These are phyloP conservation scores for Ophidiomyces ophidiicola DNA, from an alignment of 2,329 filamentous ascomycete species.

Conservation along the genomic window DNA sequence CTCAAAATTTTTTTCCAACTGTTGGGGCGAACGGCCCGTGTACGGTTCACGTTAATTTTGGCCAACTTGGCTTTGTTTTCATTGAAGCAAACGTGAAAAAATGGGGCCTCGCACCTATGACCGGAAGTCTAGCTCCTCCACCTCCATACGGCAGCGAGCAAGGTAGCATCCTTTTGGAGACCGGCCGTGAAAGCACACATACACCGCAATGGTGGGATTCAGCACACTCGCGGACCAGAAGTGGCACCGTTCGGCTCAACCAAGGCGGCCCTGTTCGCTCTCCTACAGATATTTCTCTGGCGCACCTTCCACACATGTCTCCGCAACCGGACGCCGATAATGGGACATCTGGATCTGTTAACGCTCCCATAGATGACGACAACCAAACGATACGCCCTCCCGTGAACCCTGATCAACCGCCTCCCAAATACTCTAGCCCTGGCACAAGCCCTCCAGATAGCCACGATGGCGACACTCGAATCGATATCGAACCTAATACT, in stretches of 20 bases:
- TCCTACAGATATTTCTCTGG: slow-evolving; percentile 90
- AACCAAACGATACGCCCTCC: slow-evolving; percentile 13
- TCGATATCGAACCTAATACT: slow-evolving; percentile 23
- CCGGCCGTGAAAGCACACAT: slow-evolving; percentile 48
- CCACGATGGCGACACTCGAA: slow-evolving; percentile 4
- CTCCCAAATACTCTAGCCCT: slow-evolving; percentile 60
- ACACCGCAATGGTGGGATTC: slow-evolving; percentile 29
- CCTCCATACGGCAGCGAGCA: slow-evolving; percentile 95
- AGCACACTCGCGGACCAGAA: slow-evolving; percentile 62
- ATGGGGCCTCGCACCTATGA: slow-evolving; percentile 94
- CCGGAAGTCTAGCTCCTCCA: slow-evolving; percentile 83
- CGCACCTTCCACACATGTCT: slow-evolving; percentile 63
- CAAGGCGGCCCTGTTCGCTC: slow-evolving; percentile 82
- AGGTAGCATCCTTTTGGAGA: slow-evolving; percentile 86
- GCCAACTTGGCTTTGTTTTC: slow-evolving; percentile 94
- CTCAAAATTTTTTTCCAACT: slow-evolving; percentile 94
- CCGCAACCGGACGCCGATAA: slow-evolving; percentile 58
- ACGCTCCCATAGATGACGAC: slow-evolving; percentile 15
- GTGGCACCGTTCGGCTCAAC: slow-evolving; percentile 61
- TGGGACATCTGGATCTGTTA: slow-evolving; percentile 46
- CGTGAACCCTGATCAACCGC: slow-evolving; percentile 35
- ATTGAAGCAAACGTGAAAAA: slow-evolving; percentile 99
- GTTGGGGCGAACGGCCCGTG: slow-evolving; percentile 93
- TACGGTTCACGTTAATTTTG: slow-evolving; percentile 91
- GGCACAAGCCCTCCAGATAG: slow-evolving; percentile 25